Percentiles rank a stretch among this genome's conserved stretches.
Evolutionary conservation across 2,329 filamentous ascomycete genomes (phyloP).

Genomic region (Aspergillus uvarum): DNA sequence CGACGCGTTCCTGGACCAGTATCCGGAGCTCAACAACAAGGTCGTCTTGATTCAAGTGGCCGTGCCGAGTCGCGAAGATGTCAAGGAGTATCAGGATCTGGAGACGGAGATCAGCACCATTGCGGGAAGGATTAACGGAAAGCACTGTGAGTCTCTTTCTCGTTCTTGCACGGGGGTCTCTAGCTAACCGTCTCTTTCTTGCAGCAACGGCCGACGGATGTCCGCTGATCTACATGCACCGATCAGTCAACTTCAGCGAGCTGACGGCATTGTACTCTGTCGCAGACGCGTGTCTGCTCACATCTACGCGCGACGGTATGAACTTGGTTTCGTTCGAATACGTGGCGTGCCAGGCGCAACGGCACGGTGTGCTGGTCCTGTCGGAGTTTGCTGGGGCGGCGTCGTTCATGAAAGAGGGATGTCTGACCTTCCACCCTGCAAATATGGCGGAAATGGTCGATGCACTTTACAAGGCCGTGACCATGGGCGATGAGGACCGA

Average conservation of each 20-base stretch:
- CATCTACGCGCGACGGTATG: conserved; percentile 91
- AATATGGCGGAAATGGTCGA: conserved; percentile 90
- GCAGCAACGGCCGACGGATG: conserved; percentile 84
- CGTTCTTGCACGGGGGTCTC: background rate
- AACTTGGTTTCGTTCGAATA: conserved; percentile 97
- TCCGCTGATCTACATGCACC: conserved; percentile 94
- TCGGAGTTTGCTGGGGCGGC: conserved; percentile 96
- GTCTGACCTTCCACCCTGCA: conserved; percentile 90
- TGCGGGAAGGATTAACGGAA: conserved; percentile 90
- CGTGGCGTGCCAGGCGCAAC: conserved; percentile 82
- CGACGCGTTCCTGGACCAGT: conserved; percentile 86
- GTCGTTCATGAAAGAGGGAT: conserved; percentile 76
- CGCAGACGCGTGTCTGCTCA: conserved; percentile 83
- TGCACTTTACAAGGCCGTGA: conserved; percentile 81
- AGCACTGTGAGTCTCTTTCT: conserved; percentile 59
- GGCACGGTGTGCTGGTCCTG: conserved; percentile 86
- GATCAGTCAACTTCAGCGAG: conserved; percentile 89
- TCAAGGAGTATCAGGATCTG: conserved; percentile 93
- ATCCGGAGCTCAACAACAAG: conserved; percentile 91
- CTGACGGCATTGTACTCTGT: conserved; percentile 89
- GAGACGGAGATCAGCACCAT: conserved; percentile 88
- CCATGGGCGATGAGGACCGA: conserved; percentile 79
- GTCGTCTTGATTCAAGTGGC: conserved; percentile 92
- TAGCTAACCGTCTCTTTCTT: background rate
- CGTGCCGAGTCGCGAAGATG: conserved; percentile 78